Conservation (phyloP, 768 basidiomycete genomes). For the Mycena maculata region DNA sequence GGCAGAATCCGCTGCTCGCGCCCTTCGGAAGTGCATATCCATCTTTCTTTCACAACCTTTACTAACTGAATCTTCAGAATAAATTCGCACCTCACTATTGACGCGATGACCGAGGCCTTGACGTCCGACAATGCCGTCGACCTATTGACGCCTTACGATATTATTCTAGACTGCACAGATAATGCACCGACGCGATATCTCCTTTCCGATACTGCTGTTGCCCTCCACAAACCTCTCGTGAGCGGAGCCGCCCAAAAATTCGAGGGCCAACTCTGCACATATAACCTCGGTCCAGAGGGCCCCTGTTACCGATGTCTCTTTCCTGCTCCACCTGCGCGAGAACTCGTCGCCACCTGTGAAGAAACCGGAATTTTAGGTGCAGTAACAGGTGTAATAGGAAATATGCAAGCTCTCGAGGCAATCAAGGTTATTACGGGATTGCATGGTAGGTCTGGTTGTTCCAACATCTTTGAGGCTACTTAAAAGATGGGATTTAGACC, state of each 20-base stretch:
- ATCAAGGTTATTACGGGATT: constrained; percentile 81
- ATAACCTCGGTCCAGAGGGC: constrained; percentile 74
- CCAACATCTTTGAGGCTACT: neutral
- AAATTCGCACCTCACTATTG: constrained; percentile 76
- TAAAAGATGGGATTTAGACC: constrained; percentile 58
- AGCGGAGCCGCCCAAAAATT: constrained; percentile 92
- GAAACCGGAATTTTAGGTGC: constrained; percentile 90
- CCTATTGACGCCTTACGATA: constrained; percentile 71
- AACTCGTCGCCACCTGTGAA: constrained; percentile 80
- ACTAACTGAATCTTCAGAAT: constrained; percentile 59
- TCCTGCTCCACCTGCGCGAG: constrained; percentile 78
- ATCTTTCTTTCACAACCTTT: neutral
- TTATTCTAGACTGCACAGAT: constrained; percentile 95
- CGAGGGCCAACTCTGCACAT: constrained; percentile 84
- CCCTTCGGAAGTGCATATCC: constrained; percentile 67
- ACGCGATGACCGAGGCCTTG: constrained; percentile 66
- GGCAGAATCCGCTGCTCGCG: constrained; percentile 81
- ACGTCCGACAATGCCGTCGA: constrained; percentile 71
- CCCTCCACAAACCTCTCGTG: constrained; percentile 83
- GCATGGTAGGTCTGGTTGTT: constrained; percentile 58
- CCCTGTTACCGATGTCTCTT: constrained; percentile 97
- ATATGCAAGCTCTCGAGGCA: constrained; percentile 88
- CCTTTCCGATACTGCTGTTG: constrained; percentile 86
- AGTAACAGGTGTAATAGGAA: constrained; percentile 91
- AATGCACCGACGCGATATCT: constrained; percentile 94